Base-by-base conservation (phyloP, 169 alveolate genomes). In the Theileria orientalis region DNA sequence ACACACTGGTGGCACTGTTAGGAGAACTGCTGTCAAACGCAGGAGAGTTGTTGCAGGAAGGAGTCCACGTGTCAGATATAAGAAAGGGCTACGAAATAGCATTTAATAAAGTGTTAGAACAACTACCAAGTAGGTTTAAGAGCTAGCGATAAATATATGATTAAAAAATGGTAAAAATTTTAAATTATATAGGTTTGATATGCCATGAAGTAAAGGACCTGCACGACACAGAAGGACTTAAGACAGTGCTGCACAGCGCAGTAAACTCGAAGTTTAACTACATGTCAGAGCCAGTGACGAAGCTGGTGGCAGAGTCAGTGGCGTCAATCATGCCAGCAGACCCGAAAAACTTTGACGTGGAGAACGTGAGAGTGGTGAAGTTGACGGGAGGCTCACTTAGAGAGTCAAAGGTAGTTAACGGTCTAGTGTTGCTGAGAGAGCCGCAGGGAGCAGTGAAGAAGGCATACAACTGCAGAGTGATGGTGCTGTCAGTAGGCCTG, bases 31-130 rank as follows among this genome's bases (percentile, higher is more conserved):
- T 98, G 85, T 88, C 90, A 30, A 92, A 95, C 75, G 99, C 98
- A 49, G 95, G 95, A 56, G 79, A 85, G 60, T 85, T 96, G 59
- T 74, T 94, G 49, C 90, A 90, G 54, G 95, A 90, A 49, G 99
- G 99, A 37, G 93, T 98, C 74, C 99, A 98, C 77, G 94, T 97
- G 25, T 92, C 97, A 52, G 98, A 97, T 83, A 96, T 98, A 66
- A 85, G 96, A 27, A 90, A 85, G 62, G 99, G 99, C 11, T 98
- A 97, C 90, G 99, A 98, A 91, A 86, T 93, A 67, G 99, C 98
- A 16, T 84, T 93, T 32, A 94, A 94, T 74, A 92, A 87, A 79
- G 73, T 95, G 29, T 86, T 94, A 42, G 96, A 93, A 42, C 51
- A 90, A 29, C 42, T 96, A 49, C 96, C 92, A 49, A 91, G 75